Evolutionary conservation across 352 stramenopile genomes (phyloP), one percentile per base, ranked within the genome.

Genomic region (Globisporangium cylindrosporum): DNA sequence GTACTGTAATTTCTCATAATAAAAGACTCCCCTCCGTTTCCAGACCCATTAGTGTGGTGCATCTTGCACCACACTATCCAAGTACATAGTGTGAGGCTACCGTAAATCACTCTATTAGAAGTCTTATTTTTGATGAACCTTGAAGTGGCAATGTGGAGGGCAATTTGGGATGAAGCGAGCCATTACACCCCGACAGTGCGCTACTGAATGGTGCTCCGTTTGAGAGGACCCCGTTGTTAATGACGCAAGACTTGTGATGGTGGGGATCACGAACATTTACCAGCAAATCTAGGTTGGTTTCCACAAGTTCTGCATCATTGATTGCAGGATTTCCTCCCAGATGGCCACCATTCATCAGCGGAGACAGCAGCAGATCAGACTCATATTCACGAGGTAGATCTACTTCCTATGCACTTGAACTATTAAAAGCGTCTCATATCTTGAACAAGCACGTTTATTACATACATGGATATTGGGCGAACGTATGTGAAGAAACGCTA

Each of bases 401-500:
- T 38, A 38, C 32, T 38, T 38, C 1, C 29, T 32, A 4, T 32
- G 29, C 4, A 38, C 32, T 38, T 38, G 7, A 9, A 38, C 5
- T 38, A 38, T 38, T 1, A 38, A 38, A 10, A 10, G 5, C 32
- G 8, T 9, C 32, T 38, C 32, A 38, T 38, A 38, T 38, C 32
- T 38, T 38, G 32, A 38, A 9, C 32, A 12, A 38, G n/a, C 20
- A 20, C 14, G 14, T 49, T 49, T 49, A 20, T 20, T 49, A 51
- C 15, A 34, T 49, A 51, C 15, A 34, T 58, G 24, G 9, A 58
- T 58, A 29, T 34, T 1, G 22, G 10, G 3, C 4, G 6, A 22
- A 22, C 7, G 4, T 36, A 36, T 24, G 22, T 12, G 49, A 9
- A 41, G 15, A n/a, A 15, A 46, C 36, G 49, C 22, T 80, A 92